Percentiles rank a stretch among this genome's conserved stretches.
These are phyloP conservation scores for Pyrrhoderma lamaoense DNA, from an alignment of 1,284 basidiomycete species.

Conservation along the genomic window DNA sequence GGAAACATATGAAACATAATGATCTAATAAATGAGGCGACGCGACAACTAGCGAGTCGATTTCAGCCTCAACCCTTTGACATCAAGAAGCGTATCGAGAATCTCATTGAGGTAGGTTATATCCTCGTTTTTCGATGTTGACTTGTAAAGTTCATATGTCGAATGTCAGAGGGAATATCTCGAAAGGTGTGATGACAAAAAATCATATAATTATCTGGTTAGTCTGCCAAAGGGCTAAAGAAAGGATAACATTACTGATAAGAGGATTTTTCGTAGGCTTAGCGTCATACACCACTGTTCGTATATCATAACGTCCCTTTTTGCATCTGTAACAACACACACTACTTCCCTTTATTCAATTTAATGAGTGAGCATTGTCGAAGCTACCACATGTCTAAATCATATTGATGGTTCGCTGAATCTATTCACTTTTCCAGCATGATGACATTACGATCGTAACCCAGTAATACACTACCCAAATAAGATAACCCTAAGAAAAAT, in stretches of 20 bases:
- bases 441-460: background rate
- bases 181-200: conserved; percentile 18
- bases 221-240: background rate
- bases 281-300: background rate
- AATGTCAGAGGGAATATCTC: conserved; percentile 13
- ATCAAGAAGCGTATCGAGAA: conserved; percentile 96
- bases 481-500: conserved; percentile 4
- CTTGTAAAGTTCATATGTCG: no score
- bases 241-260: no score
- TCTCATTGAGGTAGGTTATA: conserved; percentile 76
- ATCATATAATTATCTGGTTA: conserved; percentile 18
- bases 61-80: conserved; percentile 76
- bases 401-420: background rate
- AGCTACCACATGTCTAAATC: background rate
- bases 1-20: conserved; percentile 85
- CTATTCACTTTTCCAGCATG: background rate
- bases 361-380: background rate
- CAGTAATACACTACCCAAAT: background rate
- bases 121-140: background rate
- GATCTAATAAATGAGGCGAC: conserved; percentile 91
- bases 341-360: background rate
- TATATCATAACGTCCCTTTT: background rate
- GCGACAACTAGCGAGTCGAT: conserved; percentile 76
- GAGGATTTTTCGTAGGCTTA: conserved; percentile 1
- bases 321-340: background rate